Evolutionary conservation across 192 early-diverging fungal genomes (phyloP), one percentile per base, ranked within the genome.

Genomic region (Linnemannia exigua): DNA sequence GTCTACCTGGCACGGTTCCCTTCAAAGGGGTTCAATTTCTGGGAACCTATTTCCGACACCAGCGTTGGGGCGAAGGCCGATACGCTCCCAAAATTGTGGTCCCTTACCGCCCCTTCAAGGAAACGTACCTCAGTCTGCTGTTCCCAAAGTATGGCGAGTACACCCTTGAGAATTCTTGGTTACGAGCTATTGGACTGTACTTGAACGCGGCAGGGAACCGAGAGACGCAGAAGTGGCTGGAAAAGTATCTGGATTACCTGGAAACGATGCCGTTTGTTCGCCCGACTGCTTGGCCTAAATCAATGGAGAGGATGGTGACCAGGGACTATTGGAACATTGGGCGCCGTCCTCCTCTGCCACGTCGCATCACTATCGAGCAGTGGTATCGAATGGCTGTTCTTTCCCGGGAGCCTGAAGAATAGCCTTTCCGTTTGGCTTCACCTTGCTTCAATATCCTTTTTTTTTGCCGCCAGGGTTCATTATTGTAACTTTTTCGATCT

Each of bases 81-180:
- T 85, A 72, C 25, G 83, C 77, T 15, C 83, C 74, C 74, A 85
- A 85, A 58, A 50, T 85, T 25, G 77, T 85, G 14, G 37, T 85
- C 12, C 83, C 83, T 2, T 85, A 79, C 47, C 72, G 77, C 12
- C 77, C 83, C 3, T 79, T 79, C 61, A 31, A 35, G 7, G 83
- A 85, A 48, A 76, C 68, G 5, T 85, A 79, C 33, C 77, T 85
- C 9, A 51, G 46, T 22, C 73, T 85, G n/a, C n/a, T 85, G 37
- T 79, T 79, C 74, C 82, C 82, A 1, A 85, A 85, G 51, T 52
- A 79, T 72, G 82, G 82, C 5, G 67, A 36, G 15, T 70, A 72
- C 46, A 20, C 68, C 11, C n/a, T 47, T 1, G 67, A 70, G 35
- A 47, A 85, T 22, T 70, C 82, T 0, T 85, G 82, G 82, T 44